These are phyloP conservation scores for Pilaira anomala DNA, from an alignment of 192 early-diverging fungal species.

Conservation along the genomic window DNA sequence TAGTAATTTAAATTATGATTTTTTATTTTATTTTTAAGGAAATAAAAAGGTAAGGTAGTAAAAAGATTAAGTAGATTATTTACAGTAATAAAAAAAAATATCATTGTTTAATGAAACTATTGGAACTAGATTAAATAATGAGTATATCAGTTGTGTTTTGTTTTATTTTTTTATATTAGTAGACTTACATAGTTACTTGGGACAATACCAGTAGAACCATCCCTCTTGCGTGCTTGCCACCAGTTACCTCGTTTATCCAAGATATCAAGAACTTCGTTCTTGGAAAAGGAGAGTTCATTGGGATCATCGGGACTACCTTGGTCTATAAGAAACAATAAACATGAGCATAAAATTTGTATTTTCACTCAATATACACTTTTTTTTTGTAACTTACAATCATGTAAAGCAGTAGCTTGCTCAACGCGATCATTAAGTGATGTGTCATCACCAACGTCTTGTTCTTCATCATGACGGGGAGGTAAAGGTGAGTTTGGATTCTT, in stretches of 20 bases:
- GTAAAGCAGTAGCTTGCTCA: not conserved
- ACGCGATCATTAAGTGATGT: not conserved
- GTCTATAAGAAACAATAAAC: conserved; percentile 40
- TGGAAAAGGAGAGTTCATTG: conserved; percentile 86
- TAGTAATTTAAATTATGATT: not conserved
- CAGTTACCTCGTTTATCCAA: conserved; percentile 93
- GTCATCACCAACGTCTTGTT: not conserved
- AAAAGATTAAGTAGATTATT: not conserved
- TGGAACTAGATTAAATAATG: too few relatives aligned
- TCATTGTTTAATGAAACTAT: not conserved
- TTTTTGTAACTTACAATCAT: conserved; percentile 16
- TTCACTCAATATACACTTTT: not conserved
- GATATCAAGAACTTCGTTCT: conserved; percentile 84
- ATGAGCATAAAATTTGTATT: not conserved
- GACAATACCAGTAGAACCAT: conserved; percentile 81
- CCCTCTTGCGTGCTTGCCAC: conserved; percentile 87
- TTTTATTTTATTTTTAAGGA: too few relatives aligned
- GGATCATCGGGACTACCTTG: conserved; percentile 85
- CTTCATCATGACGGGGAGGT: not conserved
- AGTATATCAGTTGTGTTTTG: not conserved
- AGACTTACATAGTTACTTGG: conserved; percentile 76
- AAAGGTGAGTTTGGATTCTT: not conserved
- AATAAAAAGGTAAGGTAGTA: not conserved
- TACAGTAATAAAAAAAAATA: not conserved
- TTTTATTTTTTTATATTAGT: not conserved